phyloP scores from a whole-genome alignment of 768 basidiomycete genomes.

The Mycena filopes region DNA sequence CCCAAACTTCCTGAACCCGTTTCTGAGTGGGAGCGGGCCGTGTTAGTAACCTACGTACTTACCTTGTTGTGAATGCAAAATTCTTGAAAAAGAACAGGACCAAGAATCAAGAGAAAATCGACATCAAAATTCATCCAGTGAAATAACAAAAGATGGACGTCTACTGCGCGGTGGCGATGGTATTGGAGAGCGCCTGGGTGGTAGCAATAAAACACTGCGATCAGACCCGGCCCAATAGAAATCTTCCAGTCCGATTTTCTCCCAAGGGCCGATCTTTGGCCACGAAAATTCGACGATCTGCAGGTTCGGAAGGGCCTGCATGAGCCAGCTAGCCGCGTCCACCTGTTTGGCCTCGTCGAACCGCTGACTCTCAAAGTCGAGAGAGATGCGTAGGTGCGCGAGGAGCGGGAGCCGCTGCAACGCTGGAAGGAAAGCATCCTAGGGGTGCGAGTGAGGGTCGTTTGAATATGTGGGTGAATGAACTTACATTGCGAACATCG shows the following conservation, averaged over 20 bases:
- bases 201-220: conserved; percentile 9
- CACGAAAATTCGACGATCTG: conserved; percentile 10
- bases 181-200: conserved; percentile 11
- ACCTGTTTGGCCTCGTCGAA: background rate
- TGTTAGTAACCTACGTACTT: too few species aligned
- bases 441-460: too few species aligned
- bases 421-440: conserved; percentile 5
- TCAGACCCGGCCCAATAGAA: conserved; percentile 15
- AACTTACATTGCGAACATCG: conserved; percentile 22
- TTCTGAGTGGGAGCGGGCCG: too few species aligned
- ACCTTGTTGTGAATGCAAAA: too few species aligned
- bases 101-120: too few species aligned
- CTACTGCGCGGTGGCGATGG: background rate
- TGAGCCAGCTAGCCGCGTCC: conserved; percentile 9
- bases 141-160: too few species aligned
- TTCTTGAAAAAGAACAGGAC: too few species aligned
- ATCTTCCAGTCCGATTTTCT: background rate
- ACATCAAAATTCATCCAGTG: too few species aligned
- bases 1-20: too few species aligned
- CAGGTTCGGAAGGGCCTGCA: conserved; percentile 8
- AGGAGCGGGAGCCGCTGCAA: conserved; percentile 15
- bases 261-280: conserved; percentile 1
- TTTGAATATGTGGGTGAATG: too few species aligned
- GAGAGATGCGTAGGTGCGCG: conserved; percentile 7
- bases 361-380: background rate